These are phyloP conservation scores for Plasmodium cynomolgi DNA, from an alignment of 169 alveolate genomes.

Conservation along the genomic window DNA sequence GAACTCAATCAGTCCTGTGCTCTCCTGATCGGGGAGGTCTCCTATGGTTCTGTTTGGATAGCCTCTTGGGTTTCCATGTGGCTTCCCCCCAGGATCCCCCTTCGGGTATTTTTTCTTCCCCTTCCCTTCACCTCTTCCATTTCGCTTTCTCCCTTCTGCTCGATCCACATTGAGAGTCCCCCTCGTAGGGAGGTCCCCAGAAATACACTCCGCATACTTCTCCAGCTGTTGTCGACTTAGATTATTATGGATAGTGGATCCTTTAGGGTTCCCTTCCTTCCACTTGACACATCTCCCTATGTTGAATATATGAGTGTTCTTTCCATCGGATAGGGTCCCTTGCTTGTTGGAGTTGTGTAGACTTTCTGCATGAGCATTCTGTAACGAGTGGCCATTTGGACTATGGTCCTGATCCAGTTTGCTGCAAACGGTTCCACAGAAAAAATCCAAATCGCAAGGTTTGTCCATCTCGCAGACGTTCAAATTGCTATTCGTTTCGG, in stretches of 20 bases:
- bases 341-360: neutral
- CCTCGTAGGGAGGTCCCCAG: neutral
- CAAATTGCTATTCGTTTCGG: neutral
- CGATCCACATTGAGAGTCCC: neutral
- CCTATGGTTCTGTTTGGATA: neutral
- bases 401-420: neutral
- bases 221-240: neutral
- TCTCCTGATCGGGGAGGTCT: neutral
- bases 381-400: neutral
- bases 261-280: neutral
- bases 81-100: neutral
- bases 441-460: neutral
- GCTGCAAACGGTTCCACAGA: neutral
- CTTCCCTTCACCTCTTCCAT: neutral
- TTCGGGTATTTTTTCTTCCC: neutral
- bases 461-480: neutral
- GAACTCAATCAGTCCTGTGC: constrained; percentile 55
- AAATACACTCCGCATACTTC: neutral
- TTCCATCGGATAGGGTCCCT: neutral
- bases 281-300: neutral
- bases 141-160: neutral
- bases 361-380: neutral
- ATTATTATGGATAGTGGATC: neutral
- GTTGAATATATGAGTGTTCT: neutral
- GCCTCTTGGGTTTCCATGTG: neutral